phyloP scores from a whole-genome alignment of 306 rosid genomes.

The Canavalia gladiata region DNA sequence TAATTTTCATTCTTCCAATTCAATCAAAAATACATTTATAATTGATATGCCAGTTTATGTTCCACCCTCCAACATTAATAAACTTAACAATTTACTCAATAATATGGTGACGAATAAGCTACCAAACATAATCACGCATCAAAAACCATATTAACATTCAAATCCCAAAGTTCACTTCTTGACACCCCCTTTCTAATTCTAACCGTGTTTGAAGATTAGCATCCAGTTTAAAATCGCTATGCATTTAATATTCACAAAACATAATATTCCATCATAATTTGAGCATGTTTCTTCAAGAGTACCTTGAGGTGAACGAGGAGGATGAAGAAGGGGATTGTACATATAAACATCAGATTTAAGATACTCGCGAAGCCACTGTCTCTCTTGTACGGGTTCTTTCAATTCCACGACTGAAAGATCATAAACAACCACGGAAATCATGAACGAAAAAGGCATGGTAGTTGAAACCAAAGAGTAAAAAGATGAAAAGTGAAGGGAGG shows the following conservation, averaged over 20 bases:
- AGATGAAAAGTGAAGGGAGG: background rate
- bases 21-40: background rate
- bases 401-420: conserved; percentile 54
- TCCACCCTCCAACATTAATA: background rate
- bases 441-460: background rate
- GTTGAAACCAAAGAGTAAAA: background rate
- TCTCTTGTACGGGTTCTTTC: conserved; percentile 48
- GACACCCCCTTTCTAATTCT: too few relatives aligned
- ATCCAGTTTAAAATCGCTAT: too few relatives aligned
- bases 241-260: too few relatives aligned
- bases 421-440: background rate
- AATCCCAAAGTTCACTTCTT: too few relatives aligned
- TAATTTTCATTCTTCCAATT: conserved; percentile 25
- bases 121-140: background rate
- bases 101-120: conserved; percentile 1
- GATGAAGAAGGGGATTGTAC: conserved; percentile 66
- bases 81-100: conserved; percentile 13
- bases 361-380: conserved; percentile 54
- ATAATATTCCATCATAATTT: too few relatives aligned
- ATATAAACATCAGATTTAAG: conserved; percentile 70
- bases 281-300: background rate
- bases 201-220: too few relatives aligned
- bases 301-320: conserved; percentile 61
- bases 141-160: conserved; percentile 14
- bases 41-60: background rate